Conservation (phyloP, 2,329 filamentous ascomycete genomes). For the Penicillium fuscoglaucum region DNA sequence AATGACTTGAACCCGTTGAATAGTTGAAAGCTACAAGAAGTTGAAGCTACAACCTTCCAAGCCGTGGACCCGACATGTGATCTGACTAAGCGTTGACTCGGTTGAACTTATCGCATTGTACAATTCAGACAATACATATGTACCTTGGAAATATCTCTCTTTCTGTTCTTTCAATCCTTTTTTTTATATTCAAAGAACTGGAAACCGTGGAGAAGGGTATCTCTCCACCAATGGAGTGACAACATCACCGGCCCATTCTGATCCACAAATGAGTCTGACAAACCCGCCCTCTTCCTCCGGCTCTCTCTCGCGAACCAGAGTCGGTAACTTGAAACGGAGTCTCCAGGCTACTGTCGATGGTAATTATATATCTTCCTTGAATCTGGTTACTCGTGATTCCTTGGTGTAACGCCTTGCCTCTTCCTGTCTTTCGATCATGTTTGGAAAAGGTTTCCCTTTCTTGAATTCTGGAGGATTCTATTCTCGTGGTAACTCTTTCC, state of each 20-base stretch:
- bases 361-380: constrained; percentile 36
- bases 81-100: constrained; percentile 10
- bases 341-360: constrained; percentile 49
- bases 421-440: constrained; percentile 34
- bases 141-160: neutral
- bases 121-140: neutral
- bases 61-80: neutral
- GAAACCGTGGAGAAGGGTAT: constrained; percentile 1
- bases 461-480: constrained; percentile 42
- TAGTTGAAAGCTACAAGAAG: neutral
- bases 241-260: neutral
- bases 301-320: constrained; percentile 40
- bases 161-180: neutral
- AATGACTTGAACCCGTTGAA: neutral
- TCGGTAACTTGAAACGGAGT: constrained; percentile 43
- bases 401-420: neutral
- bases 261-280: constrained; percentile 43
- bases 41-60: neutral
- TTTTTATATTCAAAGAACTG: neutral
- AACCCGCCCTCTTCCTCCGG: constrained; percentile 45
- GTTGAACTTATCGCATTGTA: constrained; percentile 7
- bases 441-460: constrained; percentile 43
- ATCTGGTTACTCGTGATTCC: constrained; percentile 14
- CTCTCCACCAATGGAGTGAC: constrained; percentile 13
- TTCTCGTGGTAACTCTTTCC: constrained; percentile 43